Base-by-base conservation (phyloP, 2,329 filamentous ascomycete genomes). In the Ceratocystis lukuohia region DNA sequence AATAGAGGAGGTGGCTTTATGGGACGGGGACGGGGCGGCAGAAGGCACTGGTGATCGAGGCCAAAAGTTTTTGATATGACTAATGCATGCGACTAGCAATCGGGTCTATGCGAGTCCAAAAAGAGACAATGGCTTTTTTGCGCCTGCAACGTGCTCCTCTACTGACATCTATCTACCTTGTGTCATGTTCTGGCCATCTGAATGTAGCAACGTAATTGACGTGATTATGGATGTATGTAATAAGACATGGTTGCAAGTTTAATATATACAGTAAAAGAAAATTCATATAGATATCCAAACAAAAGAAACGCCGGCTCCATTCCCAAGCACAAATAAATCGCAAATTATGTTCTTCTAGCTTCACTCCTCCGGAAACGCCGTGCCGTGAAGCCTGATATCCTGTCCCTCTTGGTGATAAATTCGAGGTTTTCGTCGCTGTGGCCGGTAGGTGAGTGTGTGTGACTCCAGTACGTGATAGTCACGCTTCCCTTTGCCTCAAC, bases 381-480 rank as follows among this genome's bases (percentile, higher is more conserved):
- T 17, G 56, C 20, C 8, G 56, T 5, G 17, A 59, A 33, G 28
- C 56, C 15, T n/a, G 56, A 59, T 8, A 37, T 20, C 33, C 6
- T 57, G 22, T 17, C 22, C 25, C 20, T 61, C 37, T 56, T 41
- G 2, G 50, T 50, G 25, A 67, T 22, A 20, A 59, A 28, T 5
- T 65, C 61, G 22, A 64, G 64, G 22, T 66, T 66, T 1, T 62
- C 59, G 33, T 64, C 53, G 46, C 53, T 66, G 45, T 68, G 67
- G 15, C 67, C 67, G 4, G 64, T 64, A 8, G 64, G 67, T 7
- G 67, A 68, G 44, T 72, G 71, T 4, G 71, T 71, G 46, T 73
- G 71, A 57, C 72, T 73, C 71, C 71, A 72, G 57, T 72, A 73
- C 6, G 71, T 72, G 17, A 73, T 70, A 4, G 69, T 67, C 10